Evolutionary conservation across 1,139 yeast genomes (phyloP), one percentile per base, ranked within the genome.

Genomic region (Candida mesenterica): DNA sequence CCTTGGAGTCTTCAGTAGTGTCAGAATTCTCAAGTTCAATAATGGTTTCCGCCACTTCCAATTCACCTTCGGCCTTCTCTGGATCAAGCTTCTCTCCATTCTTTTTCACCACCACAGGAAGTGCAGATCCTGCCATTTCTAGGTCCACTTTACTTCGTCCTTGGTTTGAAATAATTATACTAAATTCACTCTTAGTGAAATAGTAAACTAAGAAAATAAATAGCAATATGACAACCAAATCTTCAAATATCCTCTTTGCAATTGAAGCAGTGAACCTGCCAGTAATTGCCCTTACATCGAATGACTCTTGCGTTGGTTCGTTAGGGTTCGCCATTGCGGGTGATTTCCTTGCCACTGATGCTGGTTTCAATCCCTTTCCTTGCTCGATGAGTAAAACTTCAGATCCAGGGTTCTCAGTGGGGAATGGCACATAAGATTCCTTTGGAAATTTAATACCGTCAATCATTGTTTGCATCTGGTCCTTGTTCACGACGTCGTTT

Each of bases 361-460:
- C 32, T 9, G 31, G 35, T 9, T 17, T 25, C 18, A 18, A 16
- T 3, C 25, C 39, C 12, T 29, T 32, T 4, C 36, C 23, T 3
- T 39, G 36, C 17, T 44, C 45, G 7, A 46, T 23, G 2, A 40
- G 24, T 14, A 45, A 34, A 3, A 45, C 32, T 5, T 45, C 48
- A 1, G 50, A 39, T 3, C 48, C 42, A 13, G 42, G 33, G 17
- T 31, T 19, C n/a, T 23, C 23, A 15, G 41, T 32, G 12, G 30
- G 20, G 9, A 27, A 8, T 7, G 34, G 32, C 6, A 9, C 28
- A 3, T 16, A 30, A 15, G 38, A 37, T 15, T 44, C 33, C 8
- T 55, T 52, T 0, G 66, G 62, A 34, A 68, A 64, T 31, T 52
- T 55, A 8, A 68, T 60, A 0, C 75, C 75, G 33, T 62, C 69